Conservation (phyloP, 352 stramenopile species). For the Globisporangium cylindrosporum region DNA sequence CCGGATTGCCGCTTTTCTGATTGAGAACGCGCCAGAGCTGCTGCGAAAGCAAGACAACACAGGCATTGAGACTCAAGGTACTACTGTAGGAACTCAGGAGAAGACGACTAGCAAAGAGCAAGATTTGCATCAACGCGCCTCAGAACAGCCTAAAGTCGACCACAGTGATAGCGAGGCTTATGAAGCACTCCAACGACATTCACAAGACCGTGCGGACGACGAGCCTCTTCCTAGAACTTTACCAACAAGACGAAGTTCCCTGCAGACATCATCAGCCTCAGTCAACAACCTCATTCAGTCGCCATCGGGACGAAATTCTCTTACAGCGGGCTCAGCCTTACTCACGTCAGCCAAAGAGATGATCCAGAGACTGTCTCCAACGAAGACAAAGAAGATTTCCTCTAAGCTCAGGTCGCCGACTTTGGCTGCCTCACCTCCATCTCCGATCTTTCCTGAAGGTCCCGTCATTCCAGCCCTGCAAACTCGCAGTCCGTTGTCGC, state of each 20-base stretch:
- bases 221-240: not conserved
- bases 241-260: not conserved
- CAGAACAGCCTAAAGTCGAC: not conserved
- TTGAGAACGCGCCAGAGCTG: constrained; percentile 23
- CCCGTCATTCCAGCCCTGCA: not conserved
- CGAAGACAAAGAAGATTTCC: not conserved
- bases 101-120: not conserved
- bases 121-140: not conserved
- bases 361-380: not conserved
- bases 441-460: not conserved
- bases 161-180: not conserved
- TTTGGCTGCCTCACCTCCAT: not conserved
- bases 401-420: not conserved
- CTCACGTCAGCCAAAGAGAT: not conserved
- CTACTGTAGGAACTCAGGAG: not conserved
- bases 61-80: not conserved
- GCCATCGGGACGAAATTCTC: not conserved
- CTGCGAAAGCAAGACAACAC: constrained; percentile 4
- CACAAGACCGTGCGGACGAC: not conserved
- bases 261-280: not conserved
- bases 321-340: not conserved
- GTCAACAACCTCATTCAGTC: not conserved
- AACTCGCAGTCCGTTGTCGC: not conserved
- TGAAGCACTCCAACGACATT: not conserved
- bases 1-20: constrained; percentile 20